Evolutionary conservation across 352 stramenopile genomes (phyloP), one percentile per base, ranked within the genome.

Genomic region (Pythium graminicola): DNA sequence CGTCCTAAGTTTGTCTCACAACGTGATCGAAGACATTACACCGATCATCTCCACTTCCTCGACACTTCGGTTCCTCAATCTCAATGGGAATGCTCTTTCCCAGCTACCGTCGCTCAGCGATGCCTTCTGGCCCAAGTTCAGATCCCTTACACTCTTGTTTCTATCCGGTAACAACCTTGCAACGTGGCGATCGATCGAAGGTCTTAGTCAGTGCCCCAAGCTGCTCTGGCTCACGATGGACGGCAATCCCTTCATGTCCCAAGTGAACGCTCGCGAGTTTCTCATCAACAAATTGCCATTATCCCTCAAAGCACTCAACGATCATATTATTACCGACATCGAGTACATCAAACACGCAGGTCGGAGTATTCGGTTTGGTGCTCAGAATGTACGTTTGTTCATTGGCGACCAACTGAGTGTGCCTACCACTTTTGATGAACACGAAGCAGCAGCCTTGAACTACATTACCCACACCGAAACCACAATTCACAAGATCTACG

Each of bases 221-320:
- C 53, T 89, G 16, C 57, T 70, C 13, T 91, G 81, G 81, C 66
- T 91, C 24, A 73, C 60, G 2, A 40, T 89, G 16, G 48, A 76
- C 0, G 69, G 69, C 22, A 91, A 91, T 24, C 77, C 81, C 16
- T 56, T 89, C 57, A 85, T 82, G 72, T 45, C 51, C 0, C 48
- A 72, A 6, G 61, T 60, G 22, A 77, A 81, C 31, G 68, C 77
- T 11, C 77, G 81, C 10, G 64, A 60, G 19, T 85, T 86, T 41
- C 39, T 91, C n/a, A 65, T 89, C 27, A 86, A 86, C 61, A 81
- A 83, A 36, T 59, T 91, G 10, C 70, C 60, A n/a, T 33, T 69
- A 0, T 70, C 69, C 11, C 60, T 91, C 8, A 69, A 78, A 31
- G 77, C 73, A 1, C 64, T 89, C 14, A 76, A 91, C 35, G 65